Evolutionary conservation across 2,329 filamentous ascomycete species (phyloP).

Genomic region (Aureobasidium sp.): DNA sequence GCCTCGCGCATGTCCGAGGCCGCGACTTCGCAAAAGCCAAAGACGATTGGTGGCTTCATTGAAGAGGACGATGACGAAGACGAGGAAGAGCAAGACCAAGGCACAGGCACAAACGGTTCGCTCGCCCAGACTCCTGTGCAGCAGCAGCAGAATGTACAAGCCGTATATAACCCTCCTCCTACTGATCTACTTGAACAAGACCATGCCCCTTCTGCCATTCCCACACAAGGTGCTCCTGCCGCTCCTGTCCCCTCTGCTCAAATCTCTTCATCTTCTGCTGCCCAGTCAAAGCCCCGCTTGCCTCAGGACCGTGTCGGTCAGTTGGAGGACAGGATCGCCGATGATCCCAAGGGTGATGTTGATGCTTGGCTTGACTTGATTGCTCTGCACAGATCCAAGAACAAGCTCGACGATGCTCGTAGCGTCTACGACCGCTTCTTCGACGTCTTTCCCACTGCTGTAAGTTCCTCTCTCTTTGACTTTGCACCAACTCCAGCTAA

Average conservation of each 20-base stretch:
- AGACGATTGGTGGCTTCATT: conserved; percentile 55
- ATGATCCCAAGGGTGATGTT: conserved; percentile 87
- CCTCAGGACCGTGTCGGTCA: conserved; percentile 69
- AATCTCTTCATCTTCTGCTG: conserved; percentile 18
- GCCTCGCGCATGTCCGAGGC: conserved; percentile 30
- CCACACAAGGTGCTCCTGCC: conserved; percentile 26
- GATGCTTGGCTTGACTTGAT: conserved; percentile 89
- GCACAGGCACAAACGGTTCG: conserved; percentile 13
- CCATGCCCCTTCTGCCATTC: conserved; percentile 21
- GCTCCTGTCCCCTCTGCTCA: conserved; percentile 20
- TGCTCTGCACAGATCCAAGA: conserved; percentile 71
- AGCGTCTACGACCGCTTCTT: conserved; percentile 80
- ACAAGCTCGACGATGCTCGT: conserved; percentile 74
- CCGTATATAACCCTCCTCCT: conserved; percentile 15
- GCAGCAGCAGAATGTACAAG: conserved; percentile 13
- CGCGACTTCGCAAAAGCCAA: conserved; percentile 37
- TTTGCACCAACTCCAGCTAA: conserved; percentile 28
- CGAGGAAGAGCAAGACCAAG: conserved; percentile 33
- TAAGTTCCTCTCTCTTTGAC: conserved; percentile 47
- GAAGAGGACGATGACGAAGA: conserved; percentile 57
- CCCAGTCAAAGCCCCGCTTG: conserved; percentile 46
- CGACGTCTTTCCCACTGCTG: conserved; percentile 79
- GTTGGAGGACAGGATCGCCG: conserved; percentile 82
- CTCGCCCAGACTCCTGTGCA: conserved; percentile 17
- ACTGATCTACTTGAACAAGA: conserved; percentile 16